A percentile compares a stretch with the other conserved stretches of the same genome.
Evolutionary conservation across 2,329 filamentous ascomycete species (phyloP).

Genomic region (Lasiodiplodia theobromae): DNA sequence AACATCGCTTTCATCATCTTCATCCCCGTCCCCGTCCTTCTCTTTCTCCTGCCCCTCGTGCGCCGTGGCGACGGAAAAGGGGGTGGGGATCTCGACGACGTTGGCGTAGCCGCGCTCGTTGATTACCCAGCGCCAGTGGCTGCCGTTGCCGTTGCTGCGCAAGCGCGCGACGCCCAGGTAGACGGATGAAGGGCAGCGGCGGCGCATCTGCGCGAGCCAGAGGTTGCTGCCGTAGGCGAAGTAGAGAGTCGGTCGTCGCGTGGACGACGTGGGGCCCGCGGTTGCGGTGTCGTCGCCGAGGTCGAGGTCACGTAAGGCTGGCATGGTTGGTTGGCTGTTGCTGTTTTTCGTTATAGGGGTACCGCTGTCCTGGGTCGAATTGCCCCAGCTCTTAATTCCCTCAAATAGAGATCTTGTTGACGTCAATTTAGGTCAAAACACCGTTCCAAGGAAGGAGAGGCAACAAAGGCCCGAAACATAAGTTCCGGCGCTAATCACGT

Average conservation of each 20-base stretch:
- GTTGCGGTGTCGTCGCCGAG: not conserved
- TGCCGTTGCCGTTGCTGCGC: not conserved
- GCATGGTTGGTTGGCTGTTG: not conserved
- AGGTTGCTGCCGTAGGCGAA: conserved; percentile 78
- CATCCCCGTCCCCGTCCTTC: conserved; percentile 41
- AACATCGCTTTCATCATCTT: conserved; percentile 34
- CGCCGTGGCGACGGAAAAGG: not conserved
- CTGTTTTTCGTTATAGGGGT: not conserved
- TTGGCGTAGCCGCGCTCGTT: conserved; percentile 73
- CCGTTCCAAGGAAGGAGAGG: not conserved
- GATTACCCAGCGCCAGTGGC: conserved; percentile 70
- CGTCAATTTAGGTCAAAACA: not conserved
- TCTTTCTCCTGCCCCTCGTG: conserved; percentile 42
- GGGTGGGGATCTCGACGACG: conserved; percentile 52
- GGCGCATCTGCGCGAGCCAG: conserved; percentile 68
- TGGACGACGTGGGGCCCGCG: not conserved
- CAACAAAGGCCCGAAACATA: not conserved
- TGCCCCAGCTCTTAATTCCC: not conserved
- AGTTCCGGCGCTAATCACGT: not conserved
- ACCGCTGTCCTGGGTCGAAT: not conserved
- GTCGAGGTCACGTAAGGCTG: too few relatives aligned
- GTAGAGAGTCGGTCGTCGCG: conserved; percentile 56
- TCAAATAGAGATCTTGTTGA: not conserved
- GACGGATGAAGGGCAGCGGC: conserved; percentile 64
- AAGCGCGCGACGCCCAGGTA: conserved; percentile 67